Evolutionary conservation across 1,139 yeast genomes (phyloP).

Genomic region (Magnusiomyces fungicola): DNA sequence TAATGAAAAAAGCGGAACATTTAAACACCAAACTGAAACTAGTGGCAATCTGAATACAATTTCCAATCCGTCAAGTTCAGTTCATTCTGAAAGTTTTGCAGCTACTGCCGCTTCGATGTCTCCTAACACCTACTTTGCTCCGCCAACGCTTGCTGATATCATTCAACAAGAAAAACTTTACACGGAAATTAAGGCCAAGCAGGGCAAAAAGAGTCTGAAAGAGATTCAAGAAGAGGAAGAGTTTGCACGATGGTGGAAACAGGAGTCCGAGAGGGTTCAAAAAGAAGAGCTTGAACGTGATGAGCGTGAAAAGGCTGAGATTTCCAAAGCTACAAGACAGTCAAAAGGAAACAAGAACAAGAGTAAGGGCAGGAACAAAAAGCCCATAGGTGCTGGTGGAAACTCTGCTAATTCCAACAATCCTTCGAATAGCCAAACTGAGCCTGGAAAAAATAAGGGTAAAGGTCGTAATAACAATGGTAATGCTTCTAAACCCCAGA

Average conservation of each 20-base stretch:
- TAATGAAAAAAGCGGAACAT: too few relatives aligned
- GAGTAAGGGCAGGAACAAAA: not conserved
- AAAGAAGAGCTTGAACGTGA: conserved; percentile 7
- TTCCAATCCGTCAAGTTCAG: too few relatives aligned
- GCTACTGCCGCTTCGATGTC: conserved; percentile 4
- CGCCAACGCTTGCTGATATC: conserved; percentile 26
- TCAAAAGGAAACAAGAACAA: not conserved
- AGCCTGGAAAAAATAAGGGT: too few relatives aligned
- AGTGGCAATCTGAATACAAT: too few relatives aligned
- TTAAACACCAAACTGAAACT: too few relatives aligned
- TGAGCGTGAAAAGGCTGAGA: not conserved
- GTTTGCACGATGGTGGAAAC: conserved; percentile 77
- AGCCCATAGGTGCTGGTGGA: not conserved
- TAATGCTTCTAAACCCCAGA: too few relatives aligned
- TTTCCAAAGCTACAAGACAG: not conserved
- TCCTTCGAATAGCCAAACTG: too few relatives aligned
- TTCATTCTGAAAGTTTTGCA: too few relatives aligned
- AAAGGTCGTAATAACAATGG: too few relatives aligned
- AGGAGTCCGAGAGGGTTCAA: conserved; percentile 57
- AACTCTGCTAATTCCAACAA: too few relatives aligned
- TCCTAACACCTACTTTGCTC: too few relatives aligned
- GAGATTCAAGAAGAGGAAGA: conserved; percentile 76
- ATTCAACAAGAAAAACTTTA: conserved; percentile 45
- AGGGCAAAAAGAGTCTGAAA: conserved; percentile 41
- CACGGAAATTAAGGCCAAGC: conserved; percentile 35